Percentiles rank a stretch among this genome's conserved stretches.
These are phyloP conservation scores for Tetrapisispora namnaoensis DNA, from an alignment of 805 yeast species.

Conservation along the genomic window DNA sequence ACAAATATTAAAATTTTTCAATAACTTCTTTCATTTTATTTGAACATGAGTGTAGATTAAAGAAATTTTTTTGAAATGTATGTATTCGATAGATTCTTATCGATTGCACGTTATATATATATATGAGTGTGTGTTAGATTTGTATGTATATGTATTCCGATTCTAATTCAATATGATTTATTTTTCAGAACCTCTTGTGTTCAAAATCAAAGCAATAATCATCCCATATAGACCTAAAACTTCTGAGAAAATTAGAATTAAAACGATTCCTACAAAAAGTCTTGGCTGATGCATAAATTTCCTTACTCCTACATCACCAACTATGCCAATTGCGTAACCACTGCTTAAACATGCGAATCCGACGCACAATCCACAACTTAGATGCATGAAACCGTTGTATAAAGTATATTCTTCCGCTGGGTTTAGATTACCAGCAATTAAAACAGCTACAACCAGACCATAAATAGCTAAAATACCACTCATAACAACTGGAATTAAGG, in stretches of 20 bases:
- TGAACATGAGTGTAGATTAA: too few relatives aligned
- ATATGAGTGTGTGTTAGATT: too few relatives aligned
- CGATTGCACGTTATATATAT: not conserved
- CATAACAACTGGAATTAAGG: slow-evolving; percentile 95
- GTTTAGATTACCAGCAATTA: slow-evolving; percentile 82
- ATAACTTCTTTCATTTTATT: too few relatives aligned
- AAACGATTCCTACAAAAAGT: slow-evolving; percentile 80
- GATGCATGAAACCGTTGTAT: slow-evolving; percentile 95
- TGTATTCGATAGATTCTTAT: not conserved
- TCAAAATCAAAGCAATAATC: slow-evolving; percentile 87
- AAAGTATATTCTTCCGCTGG: slow-evolving; percentile 75
- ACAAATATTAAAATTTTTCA: too few relatives aligned
- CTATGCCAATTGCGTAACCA: slow-evolving; percentile 93
- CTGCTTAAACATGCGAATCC: slow-evolving; percentile 95
- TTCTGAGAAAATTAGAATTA: slow-evolving; percentile 84
- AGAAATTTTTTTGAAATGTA: too few relatives aligned
- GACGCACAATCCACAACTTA: slow-evolving; percentile 90
- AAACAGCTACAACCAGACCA: slow-evolving; percentile 92
- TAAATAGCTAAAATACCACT: slow-evolving; percentile 95
- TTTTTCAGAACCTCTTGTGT: slow-evolving; percentile 70
- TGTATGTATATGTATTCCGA: not conserved
- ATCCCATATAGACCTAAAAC: slow-evolving; percentile 87
- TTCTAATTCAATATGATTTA: not conserved
- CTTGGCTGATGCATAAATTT: slow-evolving; percentile 82
- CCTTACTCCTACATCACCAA: slow-evolving; percentile 89